Evolutionary conservation across 805 yeast species (phyloP).

Genomic region (Henningerozyma blattae): DNA sequence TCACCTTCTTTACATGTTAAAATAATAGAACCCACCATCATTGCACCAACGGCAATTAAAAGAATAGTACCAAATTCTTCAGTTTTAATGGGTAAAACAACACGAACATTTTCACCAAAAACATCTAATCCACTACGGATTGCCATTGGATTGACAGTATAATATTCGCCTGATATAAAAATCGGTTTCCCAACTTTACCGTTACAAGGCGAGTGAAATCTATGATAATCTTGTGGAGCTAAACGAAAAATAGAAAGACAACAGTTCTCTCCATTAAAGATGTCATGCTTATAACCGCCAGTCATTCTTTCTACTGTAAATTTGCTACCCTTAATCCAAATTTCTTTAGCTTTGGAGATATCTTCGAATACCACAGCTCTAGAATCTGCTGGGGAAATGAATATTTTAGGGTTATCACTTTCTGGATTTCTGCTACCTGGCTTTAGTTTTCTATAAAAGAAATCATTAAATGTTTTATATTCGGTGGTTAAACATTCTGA

Average conservation of each 20-base stretch:
- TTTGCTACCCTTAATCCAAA: slow-evolving; percentile 84
- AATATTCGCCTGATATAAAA: slow-evolving; percentile 78
- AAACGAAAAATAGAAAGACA: slow-evolving; percentile 71
- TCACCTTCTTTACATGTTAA: slow-evolving; percentile 56
- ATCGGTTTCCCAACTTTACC: slow-evolving; percentile 59
- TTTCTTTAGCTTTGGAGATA: slow-evolving; percentile 46
- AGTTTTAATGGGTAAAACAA: slow-evolving; percentile 65
- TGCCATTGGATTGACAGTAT: slow-evolving; percentile 97
- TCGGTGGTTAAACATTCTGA: slow-evolving; percentile 49
- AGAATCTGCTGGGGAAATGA: slow-evolving; percentile 79
- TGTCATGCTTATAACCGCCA: slow-evolving; percentile 25
- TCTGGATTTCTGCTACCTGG: slow-evolving; percentile 65
- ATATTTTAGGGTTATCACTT: slow-evolving; percentile 36
- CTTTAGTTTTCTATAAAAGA: slow-evolving; percentile 69
- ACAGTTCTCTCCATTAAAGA: slow-evolving; percentile 36
- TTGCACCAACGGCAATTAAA: slow-evolving; percentile 84
- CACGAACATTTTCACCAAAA: slow-evolving; percentile 82
- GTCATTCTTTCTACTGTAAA: slow-evolving; percentile 54
- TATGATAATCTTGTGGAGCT: slow-evolving; percentile 95
- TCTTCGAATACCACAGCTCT: slow-evolving; percentile 61
- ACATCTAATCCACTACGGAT: slow-evolving; percentile 79
- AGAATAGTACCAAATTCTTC: slow-evolving; percentile 66
- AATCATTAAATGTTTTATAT: slow-evolving; percentile 73
- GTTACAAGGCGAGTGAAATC: slow-evolving; percentile 81
- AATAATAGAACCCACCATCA: slow-evolving; percentile 95